A percentile compares a stretch with the other conserved stretches of the same genome.
phyloP scores from a whole-genome alignment of 345 rosid species.

The Xanthoceras sorbifolium region DNA sequence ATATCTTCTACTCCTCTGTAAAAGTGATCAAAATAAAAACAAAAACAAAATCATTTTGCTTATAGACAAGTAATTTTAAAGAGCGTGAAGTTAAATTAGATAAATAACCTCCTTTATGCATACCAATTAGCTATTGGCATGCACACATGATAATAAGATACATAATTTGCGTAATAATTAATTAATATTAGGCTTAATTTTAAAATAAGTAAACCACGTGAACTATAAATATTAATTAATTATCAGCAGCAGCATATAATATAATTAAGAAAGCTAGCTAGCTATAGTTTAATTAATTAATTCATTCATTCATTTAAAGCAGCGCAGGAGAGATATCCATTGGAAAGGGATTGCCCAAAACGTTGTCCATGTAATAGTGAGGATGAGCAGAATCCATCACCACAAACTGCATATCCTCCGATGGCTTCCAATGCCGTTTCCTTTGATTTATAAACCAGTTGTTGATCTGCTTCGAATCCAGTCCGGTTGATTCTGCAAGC shows the following conservation, averaged over 20 bases:
- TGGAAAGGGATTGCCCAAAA: conserved; percentile 36
- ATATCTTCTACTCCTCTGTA: too few species aligned
- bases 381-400: conserved; percentile 35
- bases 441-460: conserved; percentile 43
- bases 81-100: conserved; percentile 2
- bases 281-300: conserved; percentile 5
- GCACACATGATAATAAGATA: conserved; percentile 4
- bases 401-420: conserved; percentile 31
- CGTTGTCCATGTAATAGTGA: conserved; percentile 42
- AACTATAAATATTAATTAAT: neutral
- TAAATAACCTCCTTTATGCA: conserved; percentile 1
- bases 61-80: neutral
- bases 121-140: neutral
- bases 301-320: conserved; percentile 18
- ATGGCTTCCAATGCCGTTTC: conserved; percentile 43
- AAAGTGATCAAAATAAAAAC: too few species aligned
- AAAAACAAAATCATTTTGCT: neutral
- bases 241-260: neutral
- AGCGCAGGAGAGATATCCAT: conserved; percentile 33
- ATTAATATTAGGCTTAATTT: neutral
- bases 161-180: neutral
- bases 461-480: conserved; percentile 39
- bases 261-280: neutral
- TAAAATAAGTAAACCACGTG: neutral
- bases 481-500: conserved; percentile 33